Evolutionary conservation across 2,329 filamentous ascomycete genomes (phyloP).

Genomic region (Biscogniauxia sp.): DNA sequence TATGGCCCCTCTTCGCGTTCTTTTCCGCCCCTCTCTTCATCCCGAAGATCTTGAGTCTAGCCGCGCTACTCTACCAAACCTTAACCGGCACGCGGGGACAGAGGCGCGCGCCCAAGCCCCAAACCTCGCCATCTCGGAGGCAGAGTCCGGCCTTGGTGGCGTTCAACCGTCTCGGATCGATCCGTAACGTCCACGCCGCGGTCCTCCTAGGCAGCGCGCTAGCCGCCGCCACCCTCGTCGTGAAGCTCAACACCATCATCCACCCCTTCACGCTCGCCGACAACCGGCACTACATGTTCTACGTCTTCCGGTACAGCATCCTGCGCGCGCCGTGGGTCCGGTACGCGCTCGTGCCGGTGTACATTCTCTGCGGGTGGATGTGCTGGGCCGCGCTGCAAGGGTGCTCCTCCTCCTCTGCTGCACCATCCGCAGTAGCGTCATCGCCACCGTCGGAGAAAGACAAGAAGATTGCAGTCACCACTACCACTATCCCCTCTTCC

Average conservation of each 20-base stretch:
- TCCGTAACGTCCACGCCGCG: slow-evolving; percentile 34
- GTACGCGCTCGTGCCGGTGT: slow-evolving; percentile 67
- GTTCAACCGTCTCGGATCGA: slow-evolving; percentile 29
- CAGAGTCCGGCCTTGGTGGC: slow-evolving; percentile 11
- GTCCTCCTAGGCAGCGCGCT: slow-evolving; percentile 37
- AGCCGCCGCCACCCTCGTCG: slow-evolving; percentile 42
- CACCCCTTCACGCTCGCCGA: slow-evolving; percentile 96
- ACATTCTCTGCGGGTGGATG: slow-evolving; percentile 68
- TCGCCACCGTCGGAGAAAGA: background rate
- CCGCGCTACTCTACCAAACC: slow-evolving; percentile 13
- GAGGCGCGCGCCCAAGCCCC: background rate
- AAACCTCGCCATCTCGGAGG: background rate
- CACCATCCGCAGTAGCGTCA: background rate
- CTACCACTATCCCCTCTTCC: slow-evolving; percentile 21
- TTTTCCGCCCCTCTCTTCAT: slow-evolving; percentile 81
- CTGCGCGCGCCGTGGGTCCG: slow-evolving; percentile 61
- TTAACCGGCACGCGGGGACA: background rate
- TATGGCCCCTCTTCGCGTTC: slow-evolving; percentile 86
- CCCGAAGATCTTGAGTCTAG: slow-evolving; percentile 45
- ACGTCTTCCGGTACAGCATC: slow-evolving; percentile 84
- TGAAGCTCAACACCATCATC: slow-evolving; percentile 85
- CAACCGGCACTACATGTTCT: slow-evolving; percentile 97
- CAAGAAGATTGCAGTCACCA: background rate
- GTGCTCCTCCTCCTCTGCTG: slow-evolving; percentile 17
- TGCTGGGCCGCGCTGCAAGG: slow-evolving; percentile 63